A percentile compares a stretch with the other conserved stretches of the same genome.
phyloP scores from a whole-genome alignment of 352 stramenopile genomes.

The Peronospora destructor region DNA sequence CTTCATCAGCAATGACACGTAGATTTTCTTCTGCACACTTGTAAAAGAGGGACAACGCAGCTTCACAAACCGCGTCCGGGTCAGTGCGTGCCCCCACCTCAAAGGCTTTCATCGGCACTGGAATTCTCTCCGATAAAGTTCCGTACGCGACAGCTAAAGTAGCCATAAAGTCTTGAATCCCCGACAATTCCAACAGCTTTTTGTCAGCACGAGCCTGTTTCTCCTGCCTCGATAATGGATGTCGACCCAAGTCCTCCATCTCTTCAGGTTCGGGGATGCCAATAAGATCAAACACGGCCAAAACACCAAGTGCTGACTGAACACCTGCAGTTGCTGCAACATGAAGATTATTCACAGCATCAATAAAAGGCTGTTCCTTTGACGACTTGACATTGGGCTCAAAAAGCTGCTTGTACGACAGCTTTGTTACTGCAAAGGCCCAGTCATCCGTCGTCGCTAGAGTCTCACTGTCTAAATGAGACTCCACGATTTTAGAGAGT shows the following conservation, averaged over 20 bases:
- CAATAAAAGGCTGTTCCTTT: slow-evolving; percentile 27
- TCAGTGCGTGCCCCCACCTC: neutral
- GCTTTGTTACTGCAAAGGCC: slow-evolving; percentile 42
- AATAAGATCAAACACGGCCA: slow-evolving; percentile 56
- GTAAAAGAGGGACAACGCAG: slow-evolving; percentile 44
- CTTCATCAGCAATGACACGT: slow-evolving; percentile 40
- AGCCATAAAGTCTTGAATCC: slow-evolving; percentile 41
- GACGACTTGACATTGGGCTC: slow-evolving; percentile 20
- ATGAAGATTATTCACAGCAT: slow-evolving; percentile 39
- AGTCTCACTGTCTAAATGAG: neutral
- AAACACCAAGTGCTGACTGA: slow-evolving; percentile 29
- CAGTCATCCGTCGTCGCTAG: slow-evolving; percentile 32
- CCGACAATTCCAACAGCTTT: slow-evolving; percentile 28
- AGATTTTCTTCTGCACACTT: slow-evolving; percentile 53
- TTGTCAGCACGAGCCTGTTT: slow-evolving; percentile 31
- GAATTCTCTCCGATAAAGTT: slow-evolving; percentile 34
- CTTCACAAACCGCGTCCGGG: slow-evolving; percentile 25
- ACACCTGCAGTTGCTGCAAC: slow-evolving; percentile 40
- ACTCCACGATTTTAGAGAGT: slow-evolving; percentile 23
- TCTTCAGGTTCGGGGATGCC: slow-evolving; percentile 30
- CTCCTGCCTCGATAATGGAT: slow-evolving; percentile 16
- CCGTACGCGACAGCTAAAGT: slow-evolving; percentile 53
- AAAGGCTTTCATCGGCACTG: slow-evolving; percentile 7
- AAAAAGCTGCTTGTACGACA: slow-evolving; percentile 62
- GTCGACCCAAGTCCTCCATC: slow-evolving; percentile 9